Evolutionary conservation across 192 early-diverging fungal species (phyloP), one percentile per base, ranked within the genome.

Genomic region (Obelidium mucronatum): DNA sequence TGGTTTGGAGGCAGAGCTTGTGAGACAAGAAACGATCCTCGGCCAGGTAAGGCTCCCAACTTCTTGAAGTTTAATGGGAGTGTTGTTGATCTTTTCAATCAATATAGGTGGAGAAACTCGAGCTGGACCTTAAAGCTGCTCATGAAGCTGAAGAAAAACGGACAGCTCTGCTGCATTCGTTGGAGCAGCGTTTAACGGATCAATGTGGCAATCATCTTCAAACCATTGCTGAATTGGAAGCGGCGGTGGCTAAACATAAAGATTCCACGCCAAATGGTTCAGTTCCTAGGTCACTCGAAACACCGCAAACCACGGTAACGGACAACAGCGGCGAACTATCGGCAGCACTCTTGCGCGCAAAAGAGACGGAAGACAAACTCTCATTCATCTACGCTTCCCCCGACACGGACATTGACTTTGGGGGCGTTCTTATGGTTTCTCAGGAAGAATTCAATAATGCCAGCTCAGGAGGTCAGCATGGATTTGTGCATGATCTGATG

Each of bases 1-100:
- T 40, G 59, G 59, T 11, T 40, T 74, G 5, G 72, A 74, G 39
- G 59, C 26, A n/a, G 72, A 74, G 40, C 15, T 74, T 24, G 22
- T 8, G 30, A 15, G 36, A 17, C 63, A 39, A 28, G 63, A 65
- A 39, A 30, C 34, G 37, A 39, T 37, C 40, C 17, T 31, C 35
- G 34, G 22, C 15, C 63, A 65, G 63, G 63, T 65, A 37, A 2
- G 63, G n/a, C n/a, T n/a, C n/a, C n/a, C n/a, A n/a, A n/a, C n/a
- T n/a, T 31, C 33, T 61, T 61, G 19, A 53, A 53, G 19, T 17
- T n/a, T 17, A 53, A 53, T n/a, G 2, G 1, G n/a, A n/a, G n/a
- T n/a, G n/a, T n/a, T n/a, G n/a, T n/a, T 22, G 8, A 8, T 22
- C 11, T 51, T 51, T 51, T 51, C 22, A 51, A 51, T 51, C 11